A percentile compares a stretch with the other conserved stretches of the same genome.
These are phyloP conservation scores for Neurospora cerealis DNA, from an alignment of 495 filamentous ascomycete species.

Conservation along the genomic window DNA sequence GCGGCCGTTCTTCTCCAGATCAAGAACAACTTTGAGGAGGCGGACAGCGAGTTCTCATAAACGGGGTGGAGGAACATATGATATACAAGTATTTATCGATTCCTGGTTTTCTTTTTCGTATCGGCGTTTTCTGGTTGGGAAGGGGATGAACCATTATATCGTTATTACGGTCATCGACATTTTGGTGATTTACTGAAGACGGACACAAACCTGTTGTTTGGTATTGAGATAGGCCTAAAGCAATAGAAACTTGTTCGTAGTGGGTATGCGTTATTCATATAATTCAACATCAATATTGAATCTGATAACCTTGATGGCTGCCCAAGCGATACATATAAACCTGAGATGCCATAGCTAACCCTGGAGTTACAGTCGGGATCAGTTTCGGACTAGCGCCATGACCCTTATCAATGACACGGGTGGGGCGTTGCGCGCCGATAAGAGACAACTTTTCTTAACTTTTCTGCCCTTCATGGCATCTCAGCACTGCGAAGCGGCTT, in stretches of 20 bases:
- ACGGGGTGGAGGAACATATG: not conserved
- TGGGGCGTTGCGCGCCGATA: slow-evolving; percentile 16
- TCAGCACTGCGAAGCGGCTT: slow-evolving; percentile 5
- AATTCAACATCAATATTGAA: not conserved
- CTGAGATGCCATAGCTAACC: not conserved
- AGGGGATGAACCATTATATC: not conserved
- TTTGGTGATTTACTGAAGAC: not conserved
- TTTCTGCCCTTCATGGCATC: slow-evolving; percentile 17
- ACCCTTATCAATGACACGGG: slow-evolving; percentile 17
- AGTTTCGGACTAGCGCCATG: not conserved
- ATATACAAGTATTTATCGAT: not conserved
- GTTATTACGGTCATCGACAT: not conserved
- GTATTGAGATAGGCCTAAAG: not conserved
- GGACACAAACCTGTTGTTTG: not conserved
- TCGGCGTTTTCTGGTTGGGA: slow-evolving; percentile 2
- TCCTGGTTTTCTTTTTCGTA: slow-evolving; percentile 10
- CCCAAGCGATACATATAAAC: not conserved
- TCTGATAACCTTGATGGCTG: not conserved
- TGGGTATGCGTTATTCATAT: not conserved
- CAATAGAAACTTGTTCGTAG: not conserved
- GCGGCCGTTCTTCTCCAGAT: slow-evolving; percentile 72
- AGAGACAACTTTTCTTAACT: slow-evolving; percentile 19
- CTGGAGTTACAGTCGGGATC: not conserved
- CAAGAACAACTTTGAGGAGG: slow-evolving; percentile 72
- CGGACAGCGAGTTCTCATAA: slow-evolving; percentile 49